Evolutionary conservation across 2,329 filamentous ascomycete genomes (phyloP).

Genomic region (Dactylellina leptospora): DNA sequence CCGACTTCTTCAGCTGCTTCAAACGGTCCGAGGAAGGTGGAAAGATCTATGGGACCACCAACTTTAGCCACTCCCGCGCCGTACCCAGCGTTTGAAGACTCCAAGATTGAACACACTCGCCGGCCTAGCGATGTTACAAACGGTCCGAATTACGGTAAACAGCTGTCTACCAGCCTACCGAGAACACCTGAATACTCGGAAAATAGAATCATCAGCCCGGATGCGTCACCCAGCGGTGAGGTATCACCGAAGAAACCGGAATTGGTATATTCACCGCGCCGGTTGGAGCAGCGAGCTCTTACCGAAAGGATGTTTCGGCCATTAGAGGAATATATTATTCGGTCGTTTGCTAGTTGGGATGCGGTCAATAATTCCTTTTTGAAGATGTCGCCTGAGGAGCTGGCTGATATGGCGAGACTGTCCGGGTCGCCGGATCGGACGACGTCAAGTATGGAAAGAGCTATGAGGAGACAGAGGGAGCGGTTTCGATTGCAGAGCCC

Average conservation of each 20-base stretch:
- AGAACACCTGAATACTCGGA: conserved; percentile 35
- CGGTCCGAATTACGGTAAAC: conserved; percentile 16
- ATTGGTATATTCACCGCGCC: conserved; percentile 63
- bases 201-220: conserved; percentile 51
- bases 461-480: conserved; percentile 56
- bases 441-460: conserved; percentile 44
- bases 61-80: conserved; percentile 53
- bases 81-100: conserved; percentile 61
- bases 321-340: conserved; percentile 79
- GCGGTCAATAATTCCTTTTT: conserved; percentile 76
- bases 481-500: conserved; percentile 59
- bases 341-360: conserved; percentile 73
- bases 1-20: conserved; percentile 36
- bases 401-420: conserved; percentile 55
- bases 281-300: conserved; percentile 61
- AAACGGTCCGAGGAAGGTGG: conserved; percentile 25
- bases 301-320: conserved; percentile 67
- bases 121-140: conserved; percentile 43
- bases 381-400: conserved; percentile 32
- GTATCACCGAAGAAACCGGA: conserved; percentile 26
- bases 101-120: conserved; percentile 61
- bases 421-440: conserved; percentile 56
- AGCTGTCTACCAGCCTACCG: conserved; percentile 53
- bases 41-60: conserved; percentile 55
- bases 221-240: conserved; percentile 3